Percentiles rank a stretch among this genome's conserved stretches.
phyloP scores from a whole-genome alignment of 1,284 basidiomycete genomes.

The Apiotrichum sp. region DNA sequence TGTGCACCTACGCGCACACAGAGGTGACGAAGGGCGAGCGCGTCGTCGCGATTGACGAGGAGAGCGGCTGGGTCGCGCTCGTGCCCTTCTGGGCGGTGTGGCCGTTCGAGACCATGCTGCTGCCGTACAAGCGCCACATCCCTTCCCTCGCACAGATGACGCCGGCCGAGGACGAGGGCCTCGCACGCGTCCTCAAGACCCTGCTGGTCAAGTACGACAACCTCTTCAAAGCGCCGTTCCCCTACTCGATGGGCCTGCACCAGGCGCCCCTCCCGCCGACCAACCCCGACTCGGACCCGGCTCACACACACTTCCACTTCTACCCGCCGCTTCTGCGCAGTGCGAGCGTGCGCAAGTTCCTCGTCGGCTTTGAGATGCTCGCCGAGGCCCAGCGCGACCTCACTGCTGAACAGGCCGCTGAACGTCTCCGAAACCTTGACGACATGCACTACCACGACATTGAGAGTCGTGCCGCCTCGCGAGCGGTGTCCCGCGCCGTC shows the following conservation, averaged over 20 bases:
- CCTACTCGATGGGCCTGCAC: conserved; percentile 95
- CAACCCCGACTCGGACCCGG: conserved; percentile 44
- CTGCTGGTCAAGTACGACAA: conserved; percentile 78
- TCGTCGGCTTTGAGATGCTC: conserved; percentile 93
- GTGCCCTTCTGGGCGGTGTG: conserved; percentile 97
- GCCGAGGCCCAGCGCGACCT: conserved; percentile 86
- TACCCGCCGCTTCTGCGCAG: conserved; percentile 79
- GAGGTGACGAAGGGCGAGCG: conserved; percentile 61
- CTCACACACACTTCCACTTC: conserved; percentile 86
- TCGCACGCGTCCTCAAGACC: conserved; percentile 61
- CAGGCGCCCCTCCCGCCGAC: conserved; percentile 60
- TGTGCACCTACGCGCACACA: conserved; percentile 75
- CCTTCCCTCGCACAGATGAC: conserved; percentile 62
- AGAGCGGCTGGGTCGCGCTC: conserved; percentile 75
- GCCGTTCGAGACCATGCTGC: conserved; percentile 85
- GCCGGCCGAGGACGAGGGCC: conserved; percentile 55
- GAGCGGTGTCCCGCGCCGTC: too few relatives aligned
- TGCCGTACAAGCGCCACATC: conserved; percentile 73
- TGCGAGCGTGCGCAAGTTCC: conserved; percentile 78
- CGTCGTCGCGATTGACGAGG: conserved; percentile 58
- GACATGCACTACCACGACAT: conserved; percentile 54
- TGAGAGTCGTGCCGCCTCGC: too few relatives aligned
- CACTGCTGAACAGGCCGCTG: conserved; percentile 82
- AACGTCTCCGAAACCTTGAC: conserved; percentile 54
- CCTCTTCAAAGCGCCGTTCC: conserved; percentile 69